Conservation (phyloP, 805 yeast species). For the Cyberlindnera nakhonratchasimensis region DNA sequence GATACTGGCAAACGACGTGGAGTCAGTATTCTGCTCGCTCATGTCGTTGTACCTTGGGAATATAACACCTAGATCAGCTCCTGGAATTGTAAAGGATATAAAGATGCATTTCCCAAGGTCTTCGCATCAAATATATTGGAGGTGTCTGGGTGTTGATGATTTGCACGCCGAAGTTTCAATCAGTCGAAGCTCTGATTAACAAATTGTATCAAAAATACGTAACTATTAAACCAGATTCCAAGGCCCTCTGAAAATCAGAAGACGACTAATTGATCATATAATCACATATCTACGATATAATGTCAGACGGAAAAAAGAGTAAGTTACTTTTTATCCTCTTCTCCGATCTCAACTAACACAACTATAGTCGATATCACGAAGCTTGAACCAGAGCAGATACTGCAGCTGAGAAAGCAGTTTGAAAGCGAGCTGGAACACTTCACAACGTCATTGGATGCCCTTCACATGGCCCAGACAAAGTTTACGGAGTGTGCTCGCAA, state of each 20-base stretch:
- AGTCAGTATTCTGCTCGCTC: conserved; percentile 32
- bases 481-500: conserved; percentile 77
- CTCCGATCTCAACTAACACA: conserved; percentile 1
- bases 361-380: conserved; percentile 61
- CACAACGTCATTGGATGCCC: conserved; percentile 76
- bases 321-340: neutral
- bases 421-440: conserved; percentile 86
- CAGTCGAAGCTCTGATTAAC: neutral
- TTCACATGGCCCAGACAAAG: conserved; percentile 76
- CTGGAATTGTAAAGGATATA: too few species aligned
- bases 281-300: neutral
- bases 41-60: neutral
- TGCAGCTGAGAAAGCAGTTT: conserved; percentile 76
- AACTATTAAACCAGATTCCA: too few species aligned
- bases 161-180: neutral
- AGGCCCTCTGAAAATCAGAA: too few species aligned
- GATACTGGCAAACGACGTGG: conserved; percentile 68
- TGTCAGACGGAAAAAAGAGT: conserved; percentile 17
- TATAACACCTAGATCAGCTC: too few species aligned
- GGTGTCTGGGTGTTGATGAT: neutral
- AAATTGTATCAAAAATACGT: neutral
- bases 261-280: too few species aligned
- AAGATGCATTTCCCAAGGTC: too few species aligned
- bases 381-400: conserved; percentile 78
- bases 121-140: neutral